Evolutionary conservation across 371 early-diverging fungal species (phyloP).

Genomic region (Rhizomucor pusillus): DNA sequence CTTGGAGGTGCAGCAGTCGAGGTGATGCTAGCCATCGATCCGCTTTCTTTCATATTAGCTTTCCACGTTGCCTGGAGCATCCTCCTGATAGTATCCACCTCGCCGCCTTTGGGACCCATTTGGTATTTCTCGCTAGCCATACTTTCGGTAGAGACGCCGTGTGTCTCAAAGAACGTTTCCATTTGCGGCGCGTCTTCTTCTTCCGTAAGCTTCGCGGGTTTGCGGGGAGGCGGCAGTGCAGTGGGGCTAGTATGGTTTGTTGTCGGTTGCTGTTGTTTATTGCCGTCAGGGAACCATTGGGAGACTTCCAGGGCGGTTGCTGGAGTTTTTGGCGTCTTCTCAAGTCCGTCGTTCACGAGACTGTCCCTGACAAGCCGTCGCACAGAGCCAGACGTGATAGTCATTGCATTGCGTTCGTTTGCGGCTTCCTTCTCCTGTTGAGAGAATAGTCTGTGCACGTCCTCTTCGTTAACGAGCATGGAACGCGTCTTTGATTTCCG

Average conservation of each 20-base stretch:
- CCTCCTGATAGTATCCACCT: slow-evolving; percentile 22
- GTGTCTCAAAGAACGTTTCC: not conserved
- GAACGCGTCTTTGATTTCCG: slow-evolving; percentile 27
- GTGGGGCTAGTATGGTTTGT: slow-evolving; percentile 3
- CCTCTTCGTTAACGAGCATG: slow-evolving; percentile 25
- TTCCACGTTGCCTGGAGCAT: slow-evolving; percentile 24
- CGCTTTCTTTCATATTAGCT: slow-evolving; percentile 19
- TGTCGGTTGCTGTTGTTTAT: not conserved
- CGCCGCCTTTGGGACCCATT: not conserved
- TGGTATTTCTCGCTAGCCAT: not conserved
- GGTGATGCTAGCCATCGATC: slow-evolving; percentile 19
- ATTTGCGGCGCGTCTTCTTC: slow-evolving; percentile 8
- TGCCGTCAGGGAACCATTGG: slow-evolving; percentile 15
- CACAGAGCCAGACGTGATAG: slow-evolving; percentile 34
- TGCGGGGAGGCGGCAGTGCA: slow-evolving; percentile 4
- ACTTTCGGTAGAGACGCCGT: not conserved
- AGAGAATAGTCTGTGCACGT: slow-evolving; percentile 21
- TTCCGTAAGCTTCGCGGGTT: not conserved
- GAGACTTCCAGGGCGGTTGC: slow-evolving; percentile 14
- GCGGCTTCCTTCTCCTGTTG: slow-evolving; percentile 2
- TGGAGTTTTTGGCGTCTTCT: slow-evolving; percentile 1
- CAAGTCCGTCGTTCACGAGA: slow-evolving; percentile 16
- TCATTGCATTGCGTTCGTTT: slow-evolving; percentile 6
- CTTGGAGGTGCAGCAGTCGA: slow-evolving; percentile 11
- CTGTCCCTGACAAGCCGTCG: slow-evolving; percentile 36